phyloP scores from a whole-genome alignment of 2,329 filamentous ascomycete genomes.

The Paraphoma sp. region DNA sequence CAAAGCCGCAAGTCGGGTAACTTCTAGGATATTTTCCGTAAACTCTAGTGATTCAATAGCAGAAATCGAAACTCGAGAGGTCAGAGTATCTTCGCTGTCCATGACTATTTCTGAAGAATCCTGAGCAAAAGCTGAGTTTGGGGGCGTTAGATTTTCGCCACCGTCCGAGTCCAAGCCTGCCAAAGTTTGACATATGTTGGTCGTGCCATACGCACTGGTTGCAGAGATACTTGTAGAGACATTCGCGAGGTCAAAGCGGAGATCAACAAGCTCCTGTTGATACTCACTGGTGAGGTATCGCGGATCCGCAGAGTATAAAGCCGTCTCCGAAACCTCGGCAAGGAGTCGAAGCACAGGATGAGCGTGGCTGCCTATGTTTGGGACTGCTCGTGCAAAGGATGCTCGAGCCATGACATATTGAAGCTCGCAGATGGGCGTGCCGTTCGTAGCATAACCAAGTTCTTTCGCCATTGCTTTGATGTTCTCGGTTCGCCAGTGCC shows the following conservation, averaged over 20 bases:
- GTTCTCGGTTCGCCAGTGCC: slow-evolving; percentile 16
- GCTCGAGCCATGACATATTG: slow-evolving; percentile 3
- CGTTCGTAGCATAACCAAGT: slow-evolving; percentile 4
- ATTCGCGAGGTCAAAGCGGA: slow-evolving; percentile 1
- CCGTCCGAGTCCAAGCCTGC: neutral
- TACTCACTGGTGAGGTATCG: slow-evolving; percentile 2
- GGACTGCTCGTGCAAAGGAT: slow-evolving; percentile 2
- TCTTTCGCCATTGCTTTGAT: slow-evolving; percentile 3
- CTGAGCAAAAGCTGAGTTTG: neutral
- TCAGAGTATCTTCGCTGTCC: too few relatives aligned
- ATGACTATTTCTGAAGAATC: neutral
- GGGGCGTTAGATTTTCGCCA: neutral
- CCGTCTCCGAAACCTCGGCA: slow-evolving; percentile 2
- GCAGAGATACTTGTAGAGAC: neutral
- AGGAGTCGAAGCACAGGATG: slow-evolving; percentile 6
- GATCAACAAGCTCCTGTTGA: slow-evolving; percentile 1
- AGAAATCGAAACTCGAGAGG: too few relatives aligned
- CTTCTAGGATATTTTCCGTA: slow-evolving; percentile 1
- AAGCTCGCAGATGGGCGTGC: neutral
- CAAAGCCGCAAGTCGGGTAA: slow-evolving; percentile 11
- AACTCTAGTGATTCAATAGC: too few relatives aligned
- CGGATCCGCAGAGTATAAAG: slow-evolving; percentile 1
- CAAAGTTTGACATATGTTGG: neutral
- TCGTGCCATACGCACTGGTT: neutral
- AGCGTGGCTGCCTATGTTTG: neutral